A percentile compares a stretch with the other conserved stretches of the same genome.
phyloP scores from a whole-genome alignment of 179 eudicot genomes.

The Amaranthus tricolor region DNA sequence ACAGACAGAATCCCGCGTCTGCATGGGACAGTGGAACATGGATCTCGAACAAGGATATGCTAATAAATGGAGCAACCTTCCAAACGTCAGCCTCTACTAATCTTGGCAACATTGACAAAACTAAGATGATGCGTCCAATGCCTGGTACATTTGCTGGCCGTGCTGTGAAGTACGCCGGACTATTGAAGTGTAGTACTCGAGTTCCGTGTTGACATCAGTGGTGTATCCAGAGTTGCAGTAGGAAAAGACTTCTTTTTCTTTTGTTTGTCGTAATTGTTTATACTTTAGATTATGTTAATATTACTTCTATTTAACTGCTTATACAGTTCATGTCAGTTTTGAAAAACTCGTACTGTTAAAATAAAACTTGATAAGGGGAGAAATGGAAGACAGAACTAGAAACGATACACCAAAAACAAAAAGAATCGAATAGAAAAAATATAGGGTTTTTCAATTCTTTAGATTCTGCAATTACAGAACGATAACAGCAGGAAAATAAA shows the following conservation, averaged over 20 bases:
- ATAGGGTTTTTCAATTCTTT: not conserved
- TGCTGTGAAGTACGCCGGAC: slow-evolving; percentile 56
- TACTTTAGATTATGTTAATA: too few relatives aligned
- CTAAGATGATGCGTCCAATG: slow-evolving; percentile 28
- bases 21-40: slow-evolving; percentile 64
- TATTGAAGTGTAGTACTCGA: slow-evolving; percentile 38
- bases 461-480: slow-evolving; percentile 6
- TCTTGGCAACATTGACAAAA: not conserved
- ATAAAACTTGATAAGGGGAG: not conserved
- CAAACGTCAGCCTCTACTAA: slow-evolving; percentile 40
- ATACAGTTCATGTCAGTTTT: too few relatives aligned
- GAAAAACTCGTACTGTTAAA: too few relatives aligned
- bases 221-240: slow-evolving; percentile 3
- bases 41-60: slow-evolving; percentile 57
- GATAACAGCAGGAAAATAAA: not conserved
- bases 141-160: slow-evolving; percentile 39
- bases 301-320: too few relatives aligned
- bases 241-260: not conserved
- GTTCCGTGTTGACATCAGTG: slow-evolving; percentile 15
- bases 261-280: not conserved
- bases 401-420: not conserved
- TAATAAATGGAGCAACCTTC: slow-evolving; percentile 62
- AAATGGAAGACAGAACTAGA: not conserved
- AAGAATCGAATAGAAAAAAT: not conserved
- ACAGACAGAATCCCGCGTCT: slow-evolving; percentile 37